Evolutionary conservation across 78 protist species (phyloP).

Genomic region (Emiliania huxleyi): DNA sequence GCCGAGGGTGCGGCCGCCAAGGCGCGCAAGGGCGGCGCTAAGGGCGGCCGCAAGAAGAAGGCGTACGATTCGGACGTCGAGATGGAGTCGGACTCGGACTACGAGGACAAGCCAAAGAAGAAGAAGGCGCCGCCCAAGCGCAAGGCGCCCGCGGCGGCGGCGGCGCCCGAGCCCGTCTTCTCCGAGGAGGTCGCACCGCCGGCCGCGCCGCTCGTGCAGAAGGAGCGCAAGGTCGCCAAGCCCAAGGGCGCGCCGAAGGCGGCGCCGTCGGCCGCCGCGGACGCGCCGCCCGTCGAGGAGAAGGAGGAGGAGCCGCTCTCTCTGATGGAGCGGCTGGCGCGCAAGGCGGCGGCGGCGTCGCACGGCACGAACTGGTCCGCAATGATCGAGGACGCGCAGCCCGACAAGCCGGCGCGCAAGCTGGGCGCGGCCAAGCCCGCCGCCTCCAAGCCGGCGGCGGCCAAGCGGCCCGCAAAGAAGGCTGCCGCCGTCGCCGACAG

Average conservation of each 20-base stretch:
- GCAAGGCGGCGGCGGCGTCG: neutral
- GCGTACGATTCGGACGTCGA: neutral
- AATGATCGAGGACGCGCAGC: neutral
- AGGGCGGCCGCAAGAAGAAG: neutral
- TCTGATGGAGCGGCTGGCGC: neutral
- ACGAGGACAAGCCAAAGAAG: neutral
- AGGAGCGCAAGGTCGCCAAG: neutral
- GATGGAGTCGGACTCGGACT: neutral
- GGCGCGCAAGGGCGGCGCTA: neutral
- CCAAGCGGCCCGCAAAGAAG: neutral
- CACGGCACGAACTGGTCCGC: neutral
- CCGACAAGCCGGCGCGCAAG: neutral
- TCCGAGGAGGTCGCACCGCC: no score
- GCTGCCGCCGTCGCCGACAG: neutral
- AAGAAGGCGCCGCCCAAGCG: neutral
- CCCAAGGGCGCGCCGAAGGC: neutral
- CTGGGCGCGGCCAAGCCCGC: neutral
- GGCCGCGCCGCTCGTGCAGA: neutral
- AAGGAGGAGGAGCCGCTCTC: neutral
- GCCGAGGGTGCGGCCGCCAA: neutral
- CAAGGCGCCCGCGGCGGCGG: neutral
- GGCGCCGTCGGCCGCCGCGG: neutral
- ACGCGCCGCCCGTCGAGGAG: neutral
- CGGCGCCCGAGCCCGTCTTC: neutral
- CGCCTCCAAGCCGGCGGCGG: neutral